Base-by-base conservation (phyloP, 768 basidiomycete species). In the Trametes punicea region DNA sequence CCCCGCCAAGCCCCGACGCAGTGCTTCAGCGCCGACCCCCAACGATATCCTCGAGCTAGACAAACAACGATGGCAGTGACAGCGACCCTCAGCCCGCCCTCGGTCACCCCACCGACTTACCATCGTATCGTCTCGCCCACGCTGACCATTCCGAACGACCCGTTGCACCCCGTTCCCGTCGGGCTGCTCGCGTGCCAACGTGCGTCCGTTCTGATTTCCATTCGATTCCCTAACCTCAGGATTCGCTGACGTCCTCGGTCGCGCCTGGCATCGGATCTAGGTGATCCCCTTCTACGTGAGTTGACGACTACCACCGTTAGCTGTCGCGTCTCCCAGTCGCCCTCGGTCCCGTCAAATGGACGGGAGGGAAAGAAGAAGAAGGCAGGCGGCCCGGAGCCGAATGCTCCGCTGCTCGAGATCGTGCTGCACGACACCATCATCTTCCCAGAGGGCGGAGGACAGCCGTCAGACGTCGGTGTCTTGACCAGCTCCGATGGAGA, bases 371-470 rank as follows among this genome's bases (percentile, higher is more conserved):
- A 83, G 72, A 80, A 81, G 50, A 70, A 71, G 48, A 87, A 85
- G 65, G 74, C 80, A n/a, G 78, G 81, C n/a, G n/a, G 11, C 66
- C 77, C 15, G 65, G 79, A 23, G n/a, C 77, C 81, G 15, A 65
- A 71, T n/a, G 71, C 70, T 31, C 77, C 83, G 2, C 69, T 85
- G 16, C 76, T 88, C 44, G 85, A 89, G 63, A 72, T 92, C 7
- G 75, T 84, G 47, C 71, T 90, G 41, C 83, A 87, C 48, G 90
- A 92, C 65, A 90, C 88, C 0, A 77, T 88, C 11, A 79, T 90
- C 44, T 92, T 91, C 67, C 90, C 90, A 0, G 89, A 91, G 70
- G 90, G 88, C 8, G 83, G 90, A 10, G 91, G 91, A 0, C 90
- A 93, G 60, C 87, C 88, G 1, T 83, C 83, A 0, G 91, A 93